Base-by-base conservation (phyloP, 2,329 filamentous ascomycete genomes). In the Arthrobotrys sinensis region DNA sequence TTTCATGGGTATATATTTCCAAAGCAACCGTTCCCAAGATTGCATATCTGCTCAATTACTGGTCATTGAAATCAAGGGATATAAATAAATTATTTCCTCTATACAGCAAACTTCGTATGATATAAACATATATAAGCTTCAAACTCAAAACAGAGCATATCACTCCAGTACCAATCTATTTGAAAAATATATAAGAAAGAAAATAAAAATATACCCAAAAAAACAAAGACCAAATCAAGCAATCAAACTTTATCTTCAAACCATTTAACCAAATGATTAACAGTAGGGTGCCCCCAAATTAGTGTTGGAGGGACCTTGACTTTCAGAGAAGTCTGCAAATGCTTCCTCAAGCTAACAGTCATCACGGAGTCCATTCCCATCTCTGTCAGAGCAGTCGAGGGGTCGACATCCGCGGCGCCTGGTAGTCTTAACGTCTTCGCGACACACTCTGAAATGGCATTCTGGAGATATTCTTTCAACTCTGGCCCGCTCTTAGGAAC, bases 231-330 rank as follows among this genome's bases (percentile, higher is more conserved):
- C 24, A 2, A 21, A 63, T 43, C 38, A 63, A 45, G 16, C 10
- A 19, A 1, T 64, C 34, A 64, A 3, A 64, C 38, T 24, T 64
- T 64, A n/a, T 69, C 66, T 32, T 69, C 46, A 28, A 85, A 85
- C 84, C 84, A 85, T n/a, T 81, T 81, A 0, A 84, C 82, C 50
- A 86, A 67, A 80, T 84, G 83, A 2, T 70, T 80, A 0, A 85
- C 83, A n/a, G 85, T 86, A 1, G 85, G 85, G 76, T 83, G 82
- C 62, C 81, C 85, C 85, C 85, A 86, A 0, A 82, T 83, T 64
- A 86, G 79, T 3, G 85, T 86, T 6, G 84, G 85, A 16, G 84
- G 84, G 16, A 85, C 82, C 57, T 83, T 84, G 6, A 85, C 70
- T 12, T 81, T 81, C 32, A 85, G 77, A 3, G 79, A 79, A 40